Evolutionary conservation across 805 yeast species (phyloP).

Genomic region (Kluyveromyces dobzhanskii): DNA sequence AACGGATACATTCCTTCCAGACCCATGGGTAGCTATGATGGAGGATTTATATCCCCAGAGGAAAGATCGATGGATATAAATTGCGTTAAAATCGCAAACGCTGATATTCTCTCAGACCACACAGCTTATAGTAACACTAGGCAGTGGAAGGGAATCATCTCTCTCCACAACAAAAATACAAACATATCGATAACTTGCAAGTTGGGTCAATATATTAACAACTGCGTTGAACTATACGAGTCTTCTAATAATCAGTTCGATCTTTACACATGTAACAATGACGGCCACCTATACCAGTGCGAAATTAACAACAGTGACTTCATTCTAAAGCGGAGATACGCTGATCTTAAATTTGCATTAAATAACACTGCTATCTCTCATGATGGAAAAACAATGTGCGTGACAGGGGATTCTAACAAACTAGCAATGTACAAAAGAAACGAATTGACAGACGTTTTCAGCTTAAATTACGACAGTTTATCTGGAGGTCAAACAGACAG

Average conservation of each 20-base stretch:
- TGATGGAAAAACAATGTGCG: conserved; percentile 47
- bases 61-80: conserved; percentile 12
- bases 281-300: conserved; percentile 57
- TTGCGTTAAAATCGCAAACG: conserved; percentile 25
- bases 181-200: conserved; percentile 42
- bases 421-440: conserved; percentile 44
- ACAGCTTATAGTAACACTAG: conserved; percentile 25
- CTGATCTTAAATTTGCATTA: conserved; percentile 53
- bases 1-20: conserved; percentile 16
- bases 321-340: conserved; percentile 35
- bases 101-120: conserved; percentile 19
- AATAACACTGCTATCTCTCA: conserved; percentile 69
- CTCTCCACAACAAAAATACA: conserved; percentile 39
- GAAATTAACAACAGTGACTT: conserved; percentile 45
- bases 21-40: background rate
- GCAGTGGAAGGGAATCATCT: conserved; percentile 44
- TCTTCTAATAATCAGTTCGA: conserved; percentile 37
- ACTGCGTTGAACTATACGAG: conserved; percentile 55
- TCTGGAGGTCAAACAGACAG: conserved; percentile 23
- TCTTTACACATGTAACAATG: conserved; percentile 78
- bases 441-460: conserved; percentile 23
- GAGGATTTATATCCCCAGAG: conserved; percentile 3
- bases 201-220: conserved; percentile 77
- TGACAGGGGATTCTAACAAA: conserved; percentile 71
- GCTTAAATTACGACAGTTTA: conserved; percentile 21